Evolutionary conservation across 108 stramenopile species (phyloP), one percentile per base, ranked within the genome.

Genomic region (Poteriospumella lacustris): DNA sequence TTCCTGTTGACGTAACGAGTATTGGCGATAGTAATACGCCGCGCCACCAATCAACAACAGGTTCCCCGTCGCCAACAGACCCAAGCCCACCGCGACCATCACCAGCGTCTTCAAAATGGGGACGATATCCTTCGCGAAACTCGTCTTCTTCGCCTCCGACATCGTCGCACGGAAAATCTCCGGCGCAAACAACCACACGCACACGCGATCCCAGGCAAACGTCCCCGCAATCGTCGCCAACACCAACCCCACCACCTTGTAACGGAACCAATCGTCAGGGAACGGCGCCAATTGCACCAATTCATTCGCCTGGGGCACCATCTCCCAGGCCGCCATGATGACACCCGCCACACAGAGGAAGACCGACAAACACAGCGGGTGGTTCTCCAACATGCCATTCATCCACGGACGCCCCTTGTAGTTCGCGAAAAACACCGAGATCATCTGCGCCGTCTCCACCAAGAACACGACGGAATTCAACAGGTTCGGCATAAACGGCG

Each of bases 391-490:
- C 72, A 98, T 79, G n/a, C 97, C 97, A 0, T 90, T 93, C 97
- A 98, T 98, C 85, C 95, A 98, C 9, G 97, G 97, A 12, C 92
- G 84, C 24, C 97, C 97, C 89, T 98, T 96, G 36, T 95, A 88
- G 79, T 96, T 96, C 42, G 97, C 97, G 59, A 98, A 91, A 85
- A 96, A 95, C 33, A 98, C 97, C 12, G 9, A 12, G 31, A 92
- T 92, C 41, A 97, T 95, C 83, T 97, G 97, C 2, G 95, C 94
- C 76, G 93, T 95, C 75, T 88, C 89, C 38, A 96, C 94, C 28
- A 97, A 84, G 64, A 96, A 97, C 1, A 96, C 95, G n/a, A 95
- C 95, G 3, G 89, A 89, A 67, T 91, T 91, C 80, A 95, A 78
- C 41, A 97, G 91, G 41, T 85, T 87, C 33, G 85, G 85, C 85